Conservation (phyloP, 2,329 filamentous ascomycete genomes). For the Fusarium setosum region DNA sequence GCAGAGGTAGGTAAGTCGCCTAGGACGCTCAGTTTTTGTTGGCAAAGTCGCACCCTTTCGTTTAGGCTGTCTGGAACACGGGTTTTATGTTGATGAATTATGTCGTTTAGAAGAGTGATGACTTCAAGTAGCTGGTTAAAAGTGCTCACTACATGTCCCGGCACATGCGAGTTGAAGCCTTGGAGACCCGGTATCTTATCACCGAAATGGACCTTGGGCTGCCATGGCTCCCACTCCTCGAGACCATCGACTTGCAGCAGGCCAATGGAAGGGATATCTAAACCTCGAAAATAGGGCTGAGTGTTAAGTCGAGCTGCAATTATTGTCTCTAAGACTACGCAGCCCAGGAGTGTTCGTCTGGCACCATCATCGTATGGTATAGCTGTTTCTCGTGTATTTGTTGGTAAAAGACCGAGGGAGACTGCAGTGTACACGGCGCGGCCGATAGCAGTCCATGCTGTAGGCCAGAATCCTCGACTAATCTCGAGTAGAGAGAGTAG, state of each 20-base stretch:
- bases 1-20: no score
- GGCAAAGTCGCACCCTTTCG: no score
- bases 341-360: no score
- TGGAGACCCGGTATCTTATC: no score
- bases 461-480: neutral
- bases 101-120: neutral
- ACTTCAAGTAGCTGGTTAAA: neutral
- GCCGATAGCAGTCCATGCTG: conserved; percentile 6
- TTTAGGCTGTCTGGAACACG: no score
- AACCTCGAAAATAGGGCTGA: conserved; percentile 1
- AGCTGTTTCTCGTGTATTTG: no score
- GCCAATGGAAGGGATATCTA: conserved; percentile 1
- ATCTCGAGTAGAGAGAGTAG: conserved; percentile 5
- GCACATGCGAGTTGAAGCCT: no score
- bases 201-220: neutral
- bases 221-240: conserved; percentile 28
- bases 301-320: neutral
- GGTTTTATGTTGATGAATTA: no score
- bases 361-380: no score
- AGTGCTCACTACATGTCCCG: conserved; percentile 14
- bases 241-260: conserved; percentile 4
- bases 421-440: conserved; percentile 1
- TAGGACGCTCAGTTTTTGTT: no score
- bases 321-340: conserved; percentile 1
- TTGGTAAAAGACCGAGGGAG: neutral